A percentile compares a stretch with the other conserved stretches of the same genome.
phyloP scores from a whole-genome alignment of 495 filamentous ascomycete genomes.

The Glarea lozoyensis region DNA sequence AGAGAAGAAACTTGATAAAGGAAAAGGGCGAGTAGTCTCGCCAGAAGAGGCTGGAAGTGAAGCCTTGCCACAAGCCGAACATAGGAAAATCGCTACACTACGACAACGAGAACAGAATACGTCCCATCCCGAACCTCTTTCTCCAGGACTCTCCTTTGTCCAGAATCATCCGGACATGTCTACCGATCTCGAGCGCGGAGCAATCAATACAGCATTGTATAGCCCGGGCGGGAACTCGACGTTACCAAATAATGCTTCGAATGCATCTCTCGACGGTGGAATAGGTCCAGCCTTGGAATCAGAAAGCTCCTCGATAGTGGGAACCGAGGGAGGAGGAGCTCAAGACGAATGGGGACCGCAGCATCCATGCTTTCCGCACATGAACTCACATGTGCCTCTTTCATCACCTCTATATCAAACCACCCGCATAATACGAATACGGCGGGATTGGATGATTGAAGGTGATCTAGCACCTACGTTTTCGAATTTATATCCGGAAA shows the following conservation, averaged over 20 bases:
- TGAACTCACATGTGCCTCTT: conserved; percentile 82
- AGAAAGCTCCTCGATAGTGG: conserved; percentile 42
- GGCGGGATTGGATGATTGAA: conserved; percentile 79
- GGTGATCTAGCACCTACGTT: conserved; percentile 92
- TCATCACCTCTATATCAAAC: conserved; percentile 60
- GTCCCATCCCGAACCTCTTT: conserved; percentile 21
- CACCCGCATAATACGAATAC: conserved; percentile 86
- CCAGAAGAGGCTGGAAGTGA: not conserved
- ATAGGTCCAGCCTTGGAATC: conserved; percentile 42
- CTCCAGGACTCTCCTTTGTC: conserved; percentile 23
- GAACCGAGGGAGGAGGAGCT: conserved; percentile 29
- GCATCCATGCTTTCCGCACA: conserved; percentile 87
- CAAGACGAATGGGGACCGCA: conserved; percentile 71
- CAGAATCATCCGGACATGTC: conserved; percentile 35
- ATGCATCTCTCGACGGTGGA: conserved; percentile 29
- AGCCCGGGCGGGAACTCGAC: conserved; percentile 19
- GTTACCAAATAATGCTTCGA: conserved; percentile 24
- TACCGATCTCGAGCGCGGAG: conserved; percentile 42
- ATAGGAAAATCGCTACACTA: conserved; percentile 1
- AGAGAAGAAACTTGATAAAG: conserved; percentile 14
- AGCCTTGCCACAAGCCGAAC: conserved; percentile 21
- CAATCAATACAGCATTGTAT: conserved; percentile 16
- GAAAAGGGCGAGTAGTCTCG: conserved; percentile 17
- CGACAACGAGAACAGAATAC: conserved; percentile 5
- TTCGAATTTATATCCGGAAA: conserved; percentile 91